Percentiles rank a stretch among this genome's conserved stretches.
These are phyloP conservation scores for Aspergillus udagawae DNA, from an alignment of 2,329 filamentous ascomycete species.

Conservation along the genomic window DNA sequence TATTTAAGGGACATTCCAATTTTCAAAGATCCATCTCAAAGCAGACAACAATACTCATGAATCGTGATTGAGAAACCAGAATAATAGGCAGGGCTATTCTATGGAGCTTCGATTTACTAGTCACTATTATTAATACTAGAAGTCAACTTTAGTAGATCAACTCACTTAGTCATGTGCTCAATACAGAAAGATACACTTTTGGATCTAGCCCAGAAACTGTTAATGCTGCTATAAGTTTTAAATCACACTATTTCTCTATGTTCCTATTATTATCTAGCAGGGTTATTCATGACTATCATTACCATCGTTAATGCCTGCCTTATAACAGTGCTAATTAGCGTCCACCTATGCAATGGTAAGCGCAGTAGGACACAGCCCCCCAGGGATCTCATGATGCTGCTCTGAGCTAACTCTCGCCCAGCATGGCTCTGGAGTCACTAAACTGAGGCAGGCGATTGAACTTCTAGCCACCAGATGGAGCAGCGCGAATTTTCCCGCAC, in stretches of 20 bases:
- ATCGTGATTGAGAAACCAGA: neutral
- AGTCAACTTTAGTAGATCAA: neutral
- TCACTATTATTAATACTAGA: neutral
- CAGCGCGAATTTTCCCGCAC: conserved; percentile 58
- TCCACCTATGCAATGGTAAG: neutral
- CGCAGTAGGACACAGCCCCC: neutral
- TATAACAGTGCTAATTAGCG: neutral
- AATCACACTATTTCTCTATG: neutral
- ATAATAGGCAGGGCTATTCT: neutral
- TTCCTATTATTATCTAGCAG: neutral
- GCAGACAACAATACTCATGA: neutral
- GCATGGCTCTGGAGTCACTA: neutral
- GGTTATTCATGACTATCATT: neutral
- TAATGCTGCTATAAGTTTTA: neutral
- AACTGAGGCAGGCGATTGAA: neutral
- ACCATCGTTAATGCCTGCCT: neutral
- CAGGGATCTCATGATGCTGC: neutral
- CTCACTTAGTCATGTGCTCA: neutral
- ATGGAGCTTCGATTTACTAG: neutral
- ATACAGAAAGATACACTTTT: neutral
- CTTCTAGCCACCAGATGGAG: conserved; percentile 3
- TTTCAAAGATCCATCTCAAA: neutral
- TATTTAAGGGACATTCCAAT: neutral
- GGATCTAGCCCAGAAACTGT: neutral
- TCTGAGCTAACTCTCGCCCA: neutral